These are phyloP conservation scores for Saccharomycopsis phalli DNA, from an alignment of 1,139 yeast genomes.

Conservation along the genomic window DNA sequence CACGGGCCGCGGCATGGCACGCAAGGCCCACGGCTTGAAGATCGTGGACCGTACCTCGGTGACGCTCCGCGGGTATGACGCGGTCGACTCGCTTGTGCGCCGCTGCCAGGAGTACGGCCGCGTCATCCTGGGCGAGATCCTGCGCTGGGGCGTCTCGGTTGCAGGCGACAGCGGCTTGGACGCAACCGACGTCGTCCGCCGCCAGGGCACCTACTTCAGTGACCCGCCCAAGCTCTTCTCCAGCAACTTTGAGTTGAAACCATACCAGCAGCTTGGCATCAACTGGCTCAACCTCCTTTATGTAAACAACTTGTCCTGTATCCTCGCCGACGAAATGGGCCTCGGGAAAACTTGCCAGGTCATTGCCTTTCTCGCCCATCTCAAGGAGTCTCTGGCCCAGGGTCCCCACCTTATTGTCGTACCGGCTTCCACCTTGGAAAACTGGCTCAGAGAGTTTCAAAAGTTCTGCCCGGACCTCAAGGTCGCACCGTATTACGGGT, in stretches of 20 bases:
- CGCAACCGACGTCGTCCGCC: slow-evolving; percentile 38
- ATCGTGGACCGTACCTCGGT: slow-evolving; percentile 62
- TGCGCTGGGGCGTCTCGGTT: slow-evolving; percentile 76
- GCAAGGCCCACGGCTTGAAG: slow-evolving; percentile 49
- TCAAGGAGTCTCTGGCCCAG: slow-evolving; percentile 49
- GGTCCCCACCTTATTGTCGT: slow-evolving; percentile 86
- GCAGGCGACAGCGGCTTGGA: slow-evolving; percentile 52
- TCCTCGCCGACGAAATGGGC: slow-evolving; percentile 97
- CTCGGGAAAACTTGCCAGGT: slow-evolving; percentile 95
- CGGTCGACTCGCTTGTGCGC: slow-evolving; percentile 83
- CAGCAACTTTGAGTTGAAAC: slow-evolving; percentile 59
- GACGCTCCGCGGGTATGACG: slow-evolving; percentile 80
- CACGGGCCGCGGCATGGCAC: slow-evolving; percentile 21
- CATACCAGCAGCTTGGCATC: slow-evolving; percentile 90
- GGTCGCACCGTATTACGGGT: slow-evolving; percentile 92
- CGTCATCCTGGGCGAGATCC: slow-evolving; percentile 61
- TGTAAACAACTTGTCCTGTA: slow-evolving; percentile 73
- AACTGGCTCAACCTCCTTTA: slow-evolving; percentile 86
- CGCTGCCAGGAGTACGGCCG: slow-evolving; percentile 76
- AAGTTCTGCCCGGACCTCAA: slow-evolving; percentile 76
- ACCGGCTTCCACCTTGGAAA: slow-evolving; percentile 93
- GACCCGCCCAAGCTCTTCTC: slow-evolving; percentile 64
- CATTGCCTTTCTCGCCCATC: slow-evolving; percentile 80
- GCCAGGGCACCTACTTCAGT: slow-evolving; percentile 42
- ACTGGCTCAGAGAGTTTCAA: slow-evolving; percentile 91